Percentiles rank a stretch among this genome's conserved stretches.
Evolutionary conservation across 2,329 filamentous ascomycete genomes (phyloP).

Genomic region (Fusarium falciforme): DNA sequence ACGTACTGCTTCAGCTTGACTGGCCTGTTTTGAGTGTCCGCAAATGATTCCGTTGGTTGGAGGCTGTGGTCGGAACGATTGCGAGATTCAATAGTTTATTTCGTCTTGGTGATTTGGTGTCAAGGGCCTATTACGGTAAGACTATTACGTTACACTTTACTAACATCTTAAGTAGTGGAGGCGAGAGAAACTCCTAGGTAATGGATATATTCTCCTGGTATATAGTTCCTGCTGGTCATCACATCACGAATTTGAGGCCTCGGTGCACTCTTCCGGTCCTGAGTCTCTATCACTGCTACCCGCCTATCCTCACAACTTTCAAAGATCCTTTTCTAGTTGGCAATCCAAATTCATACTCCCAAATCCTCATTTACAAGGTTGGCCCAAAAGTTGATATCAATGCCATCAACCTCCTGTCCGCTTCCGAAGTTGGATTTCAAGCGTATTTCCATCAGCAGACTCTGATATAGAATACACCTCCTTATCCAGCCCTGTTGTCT

Average conservation of each 20-base stretch:
- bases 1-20: background rate
- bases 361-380: no score
- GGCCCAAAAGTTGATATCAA: no score
- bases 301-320: no score
- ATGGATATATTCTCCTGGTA: background rate
- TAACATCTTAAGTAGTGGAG: background rate
- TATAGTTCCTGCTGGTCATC: background rate
- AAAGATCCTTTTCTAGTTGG: no score
- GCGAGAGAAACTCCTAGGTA: background rate
- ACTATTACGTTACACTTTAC: background rate
- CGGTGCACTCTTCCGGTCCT: no score
- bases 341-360: no score
- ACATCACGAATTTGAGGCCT: no score
- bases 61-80: background rate
- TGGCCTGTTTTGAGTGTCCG: background rate
- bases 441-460: background rate
- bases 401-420: background rate
- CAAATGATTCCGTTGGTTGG: background rate
- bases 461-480: background rate
- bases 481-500: background rate
- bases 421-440: background rate
- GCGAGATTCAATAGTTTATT: slow-evolving; percentile 1
- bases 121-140: background rate
- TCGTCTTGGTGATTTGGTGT: background rate
- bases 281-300: no score